A percentile compares a stretch with the other conserved stretches of the same genome.
phyloP scores from a whole-genome alignment of 495 filamentous ascomycete genomes.

The Trichoderma reesei region DNA sequence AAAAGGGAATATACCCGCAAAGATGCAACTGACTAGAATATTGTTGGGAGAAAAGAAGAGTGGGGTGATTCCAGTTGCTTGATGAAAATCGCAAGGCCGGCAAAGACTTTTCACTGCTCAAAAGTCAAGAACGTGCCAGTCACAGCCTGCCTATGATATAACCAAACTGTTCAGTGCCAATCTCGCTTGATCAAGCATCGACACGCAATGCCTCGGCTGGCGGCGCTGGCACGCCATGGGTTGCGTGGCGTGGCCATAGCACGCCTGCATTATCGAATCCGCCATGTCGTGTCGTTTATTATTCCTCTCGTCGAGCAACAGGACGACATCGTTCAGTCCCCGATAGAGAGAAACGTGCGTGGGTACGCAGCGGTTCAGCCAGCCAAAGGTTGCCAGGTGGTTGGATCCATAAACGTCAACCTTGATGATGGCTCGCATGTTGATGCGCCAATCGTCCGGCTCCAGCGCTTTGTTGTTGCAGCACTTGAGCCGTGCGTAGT shows the following conservation, averaged over 20 bases:
- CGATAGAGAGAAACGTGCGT: slow-evolving; percentile 16
- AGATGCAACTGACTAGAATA: not conserved
- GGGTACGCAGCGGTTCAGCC: slow-evolving; percentile 3
- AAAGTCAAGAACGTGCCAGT: not conserved
- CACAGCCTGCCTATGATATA: slow-evolving; percentile 28
- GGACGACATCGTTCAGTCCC: slow-evolving; percentile 43
- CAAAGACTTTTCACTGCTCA: not conserved
- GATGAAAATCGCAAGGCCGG: too few species aligned
- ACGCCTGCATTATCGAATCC: slow-evolving; percentile 24
- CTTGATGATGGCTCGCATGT: slow-evolving; percentile 40
- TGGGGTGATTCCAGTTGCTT: too few species aligned
- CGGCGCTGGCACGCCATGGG: not conserved
- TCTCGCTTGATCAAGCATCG: slow-evolving; percentile 41
- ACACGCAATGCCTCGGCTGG: slow-evolving; percentile 31
- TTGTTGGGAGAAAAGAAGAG: too few species aligned
- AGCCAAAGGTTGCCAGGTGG: not conserved
- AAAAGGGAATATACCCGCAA: not conserved
- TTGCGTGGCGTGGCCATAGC: too few species aligned
- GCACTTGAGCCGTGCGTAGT: slow-evolving; percentile 17
- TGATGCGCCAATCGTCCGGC: slow-evolving; percentile 38
- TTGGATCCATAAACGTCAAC: slow-evolving; percentile 43
- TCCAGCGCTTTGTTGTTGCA: slow-evolving; percentile 30
- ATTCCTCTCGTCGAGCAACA: slow-evolving; percentile 38
- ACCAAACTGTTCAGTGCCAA: slow-evolving; percentile 34
- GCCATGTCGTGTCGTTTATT: slow-evolving; percentile 28